Base-by-base conservation (phyloP, 805 yeast genomes). In the Candida incommunis region DNA sequence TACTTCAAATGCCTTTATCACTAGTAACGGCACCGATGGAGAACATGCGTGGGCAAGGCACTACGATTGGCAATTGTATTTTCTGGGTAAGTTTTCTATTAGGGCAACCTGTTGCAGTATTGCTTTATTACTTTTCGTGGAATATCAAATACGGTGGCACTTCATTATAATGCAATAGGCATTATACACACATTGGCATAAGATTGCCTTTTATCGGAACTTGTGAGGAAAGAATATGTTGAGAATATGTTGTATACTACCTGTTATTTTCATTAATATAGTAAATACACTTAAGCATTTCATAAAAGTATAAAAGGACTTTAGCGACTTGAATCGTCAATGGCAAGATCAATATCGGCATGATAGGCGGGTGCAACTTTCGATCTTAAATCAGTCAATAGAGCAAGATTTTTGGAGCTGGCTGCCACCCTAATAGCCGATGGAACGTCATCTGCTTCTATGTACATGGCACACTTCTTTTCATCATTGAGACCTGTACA, bases 401-500 rank as follows among this genome's bases (percentile, higher is more conserved):
- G 18, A 5, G 9, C 37, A 9, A n/a, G 5, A 18, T 31, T 18
- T 18, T 31, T 31, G 5, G 18, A 5, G 7, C n/a, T 31, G 20
- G 37, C 18, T 31, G 37, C 37, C n/a, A 13, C 18, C 20, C 7
- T 16, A n/a, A 31, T 31, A 5, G 37, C 37, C 11, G 37, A 31
- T 9, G 18, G 37, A 11, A 31, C 37, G n/a, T 31, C 37, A 5
- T 31, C 37, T 48, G 79, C 78, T 40, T 66, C 60, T 22, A 78
- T 42, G 53, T 66, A 75, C 66, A 80, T 63, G 23, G 70, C 67
- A 2, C 75, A 65, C 49, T 69, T 70, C 44, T 74, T 70, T 3
- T 67, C 64, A 49, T 72, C 70, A 3, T 66, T 55, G 40, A 74
- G 50, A 3, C 63, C 62, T 3, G 65, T 46, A 51, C 83, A 76